Base-by-base conservation (phyloP, 176 grass and related monocot species). In the Phoenix roebelenii region DNA sequence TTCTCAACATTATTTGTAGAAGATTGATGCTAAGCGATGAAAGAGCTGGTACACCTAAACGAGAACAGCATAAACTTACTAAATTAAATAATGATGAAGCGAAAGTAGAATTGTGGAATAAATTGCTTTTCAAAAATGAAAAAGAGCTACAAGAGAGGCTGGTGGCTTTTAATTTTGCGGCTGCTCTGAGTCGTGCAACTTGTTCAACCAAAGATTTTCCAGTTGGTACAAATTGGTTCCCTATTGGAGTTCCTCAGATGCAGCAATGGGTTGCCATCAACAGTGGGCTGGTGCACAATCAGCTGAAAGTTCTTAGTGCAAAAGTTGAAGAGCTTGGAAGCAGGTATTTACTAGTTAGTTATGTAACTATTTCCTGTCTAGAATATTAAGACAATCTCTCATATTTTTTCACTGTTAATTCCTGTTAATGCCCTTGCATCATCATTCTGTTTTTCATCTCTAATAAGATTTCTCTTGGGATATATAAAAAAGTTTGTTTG, bases 1-100 rank as follows among this genome's bases (percentile, higher is more conserved):
- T 95, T 50, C 57, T 87, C 22, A 89, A 89, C 67, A 72, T 89
- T 56, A 79, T 89, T 52, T 79, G 76, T 76, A 83, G 85, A 80
- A 83, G 76, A 86, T 49, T 89, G 70, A 81, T 82, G 67, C 58
- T 79, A 14, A 71, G 28, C 16, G 19, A 44, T 25, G 26, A 10
- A n/a, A 22, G 29, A 18, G 16, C 22, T 52, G 56, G 51, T 12
- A 15, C 52, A 49, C 55, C 17, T 30, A 32, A 78, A 55, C 57
- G 50, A 25, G 50, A 29, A 6, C 16, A 76, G 14, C 22, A 24
- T 60, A 63, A 23, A 49, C 66, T 48, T 64, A 66, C 20, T 25
- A 20, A 18, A 18, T 61, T 72, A 58, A 28, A 71, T 18, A 61
- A 65, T 53, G 52, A 65, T 39, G 60, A 74, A 48, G 9, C 2